These are phyloP conservation scores for Musa balbisiana DNA, from an alignment of 202 grass and related monocot genomes.

Conservation along the genomic window DNA sequence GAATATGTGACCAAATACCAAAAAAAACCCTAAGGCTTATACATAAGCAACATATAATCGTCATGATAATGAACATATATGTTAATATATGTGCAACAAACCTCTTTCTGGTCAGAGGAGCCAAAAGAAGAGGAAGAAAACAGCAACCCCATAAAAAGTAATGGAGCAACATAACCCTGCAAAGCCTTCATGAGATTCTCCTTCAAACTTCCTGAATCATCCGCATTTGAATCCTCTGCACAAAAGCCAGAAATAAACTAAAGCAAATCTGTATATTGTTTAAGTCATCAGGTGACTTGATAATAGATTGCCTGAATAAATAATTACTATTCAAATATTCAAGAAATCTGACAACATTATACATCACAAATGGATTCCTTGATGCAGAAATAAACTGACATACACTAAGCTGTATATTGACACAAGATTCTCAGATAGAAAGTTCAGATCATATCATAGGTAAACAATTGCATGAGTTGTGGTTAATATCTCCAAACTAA, in stretches of 20 bases:
- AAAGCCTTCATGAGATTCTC: slow-evolving; percentile 47
- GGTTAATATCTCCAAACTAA: neutral
- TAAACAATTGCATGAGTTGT: neutral
- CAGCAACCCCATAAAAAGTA: slow-evolving; percentile 53
- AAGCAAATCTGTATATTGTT: neutral
- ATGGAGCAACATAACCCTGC: slow-evolving; percentile 40
- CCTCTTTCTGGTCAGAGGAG: slow-evolving; percentile 62
- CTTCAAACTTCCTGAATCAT: slow-evolving; percentile 41
- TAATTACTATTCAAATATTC: neutral
- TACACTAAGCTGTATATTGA: too few species aligned
- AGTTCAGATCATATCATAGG: too few species aligned
- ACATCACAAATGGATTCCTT: neutral
- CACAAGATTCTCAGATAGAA: too few species aligned
- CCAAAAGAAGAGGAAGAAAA: slow-evolving; percentile 34
- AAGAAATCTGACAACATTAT: neutral
- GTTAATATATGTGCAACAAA: slow-evolving; percentile 24
- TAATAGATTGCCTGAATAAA: neutral
- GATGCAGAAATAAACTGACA: too few species aligned
- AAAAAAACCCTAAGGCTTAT: neutral
- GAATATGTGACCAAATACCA: neutral
- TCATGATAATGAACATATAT: slow-evolving; percentile 1
- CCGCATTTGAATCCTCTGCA: slow-evolving; percentile 50
- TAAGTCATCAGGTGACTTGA: neutral
- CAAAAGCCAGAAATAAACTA: slow-evolving; percentile 16
- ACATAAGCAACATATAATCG: neutral